These are phyloP conservation scores for Bryoglossum gracile DNA, from an alignment of 495 filamentous ascomycete species.

Conservation along the genomic window DNA sequence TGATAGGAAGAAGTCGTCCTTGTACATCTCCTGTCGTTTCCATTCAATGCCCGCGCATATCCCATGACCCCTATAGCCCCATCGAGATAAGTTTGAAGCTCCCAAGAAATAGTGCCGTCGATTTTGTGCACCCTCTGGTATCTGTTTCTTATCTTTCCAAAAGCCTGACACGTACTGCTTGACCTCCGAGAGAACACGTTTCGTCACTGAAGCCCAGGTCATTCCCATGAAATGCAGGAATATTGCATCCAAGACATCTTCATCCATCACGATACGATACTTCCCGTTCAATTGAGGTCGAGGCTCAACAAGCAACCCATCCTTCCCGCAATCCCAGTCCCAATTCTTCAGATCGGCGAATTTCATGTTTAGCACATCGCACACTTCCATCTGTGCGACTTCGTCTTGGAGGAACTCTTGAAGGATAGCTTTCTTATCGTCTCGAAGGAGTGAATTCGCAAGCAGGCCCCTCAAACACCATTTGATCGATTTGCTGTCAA, in stretches of 20 bases:
- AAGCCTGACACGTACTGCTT: constrained; percentile 25
- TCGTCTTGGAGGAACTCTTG: constrained; percentile 53
- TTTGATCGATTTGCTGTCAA: constrained; percentile 25
- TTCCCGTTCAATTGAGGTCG: constrained; percentile 61
- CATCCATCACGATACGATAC: constrained; percentile 61
- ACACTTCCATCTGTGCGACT: constrained; percentile 50
- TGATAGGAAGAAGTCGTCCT: constrained; percentile 34
- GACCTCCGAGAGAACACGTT: constrained; percentile 33
- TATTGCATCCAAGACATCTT: constrained; percentile 58
- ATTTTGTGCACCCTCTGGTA: constrained; percentile 27
- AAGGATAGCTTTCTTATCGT: constrained; percentile 52
- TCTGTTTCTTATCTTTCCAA: constrained; percentile 24
- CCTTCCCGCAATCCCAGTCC: constrained; percentile 44
- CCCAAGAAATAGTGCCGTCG: constrained; percentile 6
- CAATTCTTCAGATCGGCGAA: constrained; percentile 52
- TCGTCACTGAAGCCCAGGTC: constrained; percentile 47
- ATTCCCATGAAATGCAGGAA: constrained; percentile 59
- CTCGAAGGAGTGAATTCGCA: constrained; percentile 48
- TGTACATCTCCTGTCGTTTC: constrained; percentile 21
- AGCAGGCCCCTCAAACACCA: constrained; percentile 46
- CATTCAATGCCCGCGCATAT: background rate
- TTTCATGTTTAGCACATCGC: constrained; percentile 63
- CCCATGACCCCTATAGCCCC: no score
- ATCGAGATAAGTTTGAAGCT: background rate
- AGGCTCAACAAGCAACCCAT: constrained; percentile 51